Conservation (phyloP, 1,284 basidiomycete species). For the Butyriboletus appendiculatus region DNA sequence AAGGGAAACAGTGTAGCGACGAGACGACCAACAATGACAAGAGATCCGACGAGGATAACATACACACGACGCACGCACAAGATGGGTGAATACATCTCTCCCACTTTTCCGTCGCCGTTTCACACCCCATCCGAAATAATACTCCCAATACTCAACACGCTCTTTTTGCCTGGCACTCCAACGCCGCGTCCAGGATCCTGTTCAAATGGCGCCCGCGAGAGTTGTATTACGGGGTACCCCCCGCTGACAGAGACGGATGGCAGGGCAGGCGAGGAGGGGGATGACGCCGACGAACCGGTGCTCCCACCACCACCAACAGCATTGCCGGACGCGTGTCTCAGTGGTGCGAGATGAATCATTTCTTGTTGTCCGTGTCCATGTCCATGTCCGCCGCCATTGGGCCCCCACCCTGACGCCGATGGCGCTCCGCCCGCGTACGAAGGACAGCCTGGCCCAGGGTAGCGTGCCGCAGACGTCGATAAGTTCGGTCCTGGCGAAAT, state of each 20-base stretch:
- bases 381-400: slow-evolving; percentile 14
- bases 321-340: slow-evolving; percentile 32
- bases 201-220: slow-evolving; percentile 31
- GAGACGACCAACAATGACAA: not conserved
- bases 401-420: slow-evolving; percentile 19
- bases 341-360: slow-evolving; percentile 59
- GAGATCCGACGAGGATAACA: slow-evolving; percentile 1
- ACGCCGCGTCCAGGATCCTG: slow-evolving; percentile 35
- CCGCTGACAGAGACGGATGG: slow-evolving; percentile 15
- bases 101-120: not conserved
- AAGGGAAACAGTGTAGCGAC: not conserved
- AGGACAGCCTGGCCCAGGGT: slow-evolving; percentile 9
- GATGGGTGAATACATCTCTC: not conserved
- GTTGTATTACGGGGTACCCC: slow-evolving; percentile 37
- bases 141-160: slow-evolving; percentile 70
- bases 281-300: slow-evolving; percentile 22
- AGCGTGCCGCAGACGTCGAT: slow-evolving; percentile 18
- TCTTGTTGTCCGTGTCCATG: slow-evolving; percentile 33
- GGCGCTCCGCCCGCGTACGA: slow-evolving; percentile 13
- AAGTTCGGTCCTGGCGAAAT: slow-evolving; percentile 24
- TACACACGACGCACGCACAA: not conserved
- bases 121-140: slow-evolving; percentile 54
- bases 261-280: slow-evolving; percentile 31
- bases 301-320: slow-evolving; percentile 8
- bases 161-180: slow-evolving; percentile 50